Conservation (phyloP, 2,329 filamentous ascomycete genomes). For the Biscogniauxia mediterranea region DNA sequence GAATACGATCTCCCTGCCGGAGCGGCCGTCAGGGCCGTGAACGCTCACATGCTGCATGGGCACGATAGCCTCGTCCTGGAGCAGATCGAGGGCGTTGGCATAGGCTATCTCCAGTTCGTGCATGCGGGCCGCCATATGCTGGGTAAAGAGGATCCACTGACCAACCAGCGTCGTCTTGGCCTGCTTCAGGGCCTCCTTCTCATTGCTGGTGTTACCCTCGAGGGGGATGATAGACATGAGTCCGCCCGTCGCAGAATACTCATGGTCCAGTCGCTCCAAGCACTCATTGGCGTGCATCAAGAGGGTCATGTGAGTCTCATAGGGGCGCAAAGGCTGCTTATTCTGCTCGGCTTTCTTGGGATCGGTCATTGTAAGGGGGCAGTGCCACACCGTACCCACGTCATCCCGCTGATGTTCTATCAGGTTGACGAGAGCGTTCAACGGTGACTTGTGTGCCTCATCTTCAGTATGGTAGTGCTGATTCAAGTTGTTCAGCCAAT, state of each 20-base stretch:
- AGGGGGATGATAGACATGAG: conserved; percentile 54
- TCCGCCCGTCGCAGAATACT: conserved; percentile 54
- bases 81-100: conserved; percentile 48
- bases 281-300: conserved; percentile 58
- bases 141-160: conserved; percentile 55
- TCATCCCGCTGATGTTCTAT: conserved; percentile 43
- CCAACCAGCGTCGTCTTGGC: conserved; percentile 54
- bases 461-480: conserved; percentile 49
- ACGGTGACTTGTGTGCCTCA: conserved; percentile 44
- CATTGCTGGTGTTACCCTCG: conserved; percentile 33
- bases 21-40: conserved; percentile 50
- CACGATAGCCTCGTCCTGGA: conserved; percentile 49
- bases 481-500: conserved; percentile 55
- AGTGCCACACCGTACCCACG: conserved; percentile 43
- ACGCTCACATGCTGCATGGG: conserved; percentile 52
- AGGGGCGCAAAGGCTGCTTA: conserved; percentile 34
- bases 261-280: conserved; percentile 59
- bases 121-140: conserved; percentile 52
- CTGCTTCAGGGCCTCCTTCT: conserved; percentile 35
- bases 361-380: conserved; percentile 39
- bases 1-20: conserved; percentile 52
- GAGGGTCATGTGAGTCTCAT: conserved; percentile 47
- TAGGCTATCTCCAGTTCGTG: conserved; percentile 57
- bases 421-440: conserved; percentile 46
- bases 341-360: conserved; percentile 13